Base-by-base conservation (phyloP, 148 eudicot species). In the Cornus controversa region DNA sequence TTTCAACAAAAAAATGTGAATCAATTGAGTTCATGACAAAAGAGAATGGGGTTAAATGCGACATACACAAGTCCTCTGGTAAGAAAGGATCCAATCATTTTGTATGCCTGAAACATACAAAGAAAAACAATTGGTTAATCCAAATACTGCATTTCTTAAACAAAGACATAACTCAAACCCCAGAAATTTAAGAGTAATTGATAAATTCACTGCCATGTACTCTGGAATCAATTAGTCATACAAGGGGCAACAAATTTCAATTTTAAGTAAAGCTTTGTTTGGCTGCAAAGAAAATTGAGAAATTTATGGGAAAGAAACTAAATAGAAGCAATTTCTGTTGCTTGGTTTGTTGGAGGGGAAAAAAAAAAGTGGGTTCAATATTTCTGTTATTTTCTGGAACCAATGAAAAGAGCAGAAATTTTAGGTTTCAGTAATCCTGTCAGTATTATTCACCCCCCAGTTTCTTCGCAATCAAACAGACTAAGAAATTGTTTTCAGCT, bases 1-100 rank as follows among this genome's bases (percentile, higher is more conserved):
- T 34, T 36, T 50, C 53, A 6, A 62, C 62, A 10, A 27, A 36
- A 28, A 77, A 58, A 66, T 57, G 18, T 7, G 45, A 73, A 77
- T 18, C 67, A 37, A 40, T 31, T 34, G 4, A 24, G 69, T 24
- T 27, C 31, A 34, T 5, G 27, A 23, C 2, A 64, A 57, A 75
- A 70, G 25, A 81, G 26, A 66, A 29, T 28, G 24, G 31, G 13
- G 24, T 58, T 65, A 10, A 15, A 1, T 66, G 77, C 31, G 73
- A 89, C 95, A 40, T 92, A 94, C 98, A 87, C 89, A 79, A 91
- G 96, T 79, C 89, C 92, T 84, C 98, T 89, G 76, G 97, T 91
- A 79, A 94, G 83, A 53, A 94, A 85, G 42, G 87, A 88, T 80
- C 97, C 98, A 79, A 94, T 91, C 98, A 94, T 94, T 81, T 82